Percentiles rank a stretch among this genome's conserved stretches.
phyloP scores from a whole-genome alignment of 306 rosid species.

The Trichosanthes truncata region DNA sequence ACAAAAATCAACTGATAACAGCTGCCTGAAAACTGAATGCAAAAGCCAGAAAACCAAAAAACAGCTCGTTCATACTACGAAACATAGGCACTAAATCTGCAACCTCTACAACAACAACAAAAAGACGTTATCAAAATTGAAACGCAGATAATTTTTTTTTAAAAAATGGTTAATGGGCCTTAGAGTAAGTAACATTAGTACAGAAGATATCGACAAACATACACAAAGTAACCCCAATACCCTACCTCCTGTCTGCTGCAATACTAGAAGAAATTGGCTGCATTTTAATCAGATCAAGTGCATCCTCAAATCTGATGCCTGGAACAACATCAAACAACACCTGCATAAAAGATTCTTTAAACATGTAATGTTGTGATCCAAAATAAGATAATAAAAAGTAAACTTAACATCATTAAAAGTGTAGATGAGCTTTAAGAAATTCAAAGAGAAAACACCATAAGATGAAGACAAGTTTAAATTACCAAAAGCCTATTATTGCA shows the following conservation, averaged over 20 bases:
- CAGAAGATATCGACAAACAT: background rate
- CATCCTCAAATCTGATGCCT: constrained; percentile 80
- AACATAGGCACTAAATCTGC: background rate
- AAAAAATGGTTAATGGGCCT: background rate
- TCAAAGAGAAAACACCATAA: background rate
- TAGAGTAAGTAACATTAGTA: background rate
- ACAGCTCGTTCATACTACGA: background rate
- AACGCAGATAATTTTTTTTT: background rate
- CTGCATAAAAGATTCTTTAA: constrained; percentile 45
- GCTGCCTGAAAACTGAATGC: background rate
- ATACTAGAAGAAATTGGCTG: constrained; percentile 74
- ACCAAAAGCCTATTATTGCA: background rate
- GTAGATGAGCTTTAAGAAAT: background rate
- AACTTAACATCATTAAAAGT: background rate
- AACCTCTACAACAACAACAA: background rate
- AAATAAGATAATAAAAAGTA: background rate
- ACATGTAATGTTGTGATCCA: background rate
- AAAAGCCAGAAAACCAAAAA: background rate
- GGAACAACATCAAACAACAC: constrained; percentile 98
- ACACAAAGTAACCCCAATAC: constrained; percentile 17
- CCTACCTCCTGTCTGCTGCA: constrained; percentile 72
- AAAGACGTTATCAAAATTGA: background rate
- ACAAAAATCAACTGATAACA: background rate
- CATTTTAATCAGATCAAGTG: constrained; percentile 75
- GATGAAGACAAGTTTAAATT: background rate